Evolutionary conservation across 2,329 filamentous ascomycete species (phyloP), one percentile per base, ranked within the genome.

Genomic region (Aureobasidium sp.): DNA sequence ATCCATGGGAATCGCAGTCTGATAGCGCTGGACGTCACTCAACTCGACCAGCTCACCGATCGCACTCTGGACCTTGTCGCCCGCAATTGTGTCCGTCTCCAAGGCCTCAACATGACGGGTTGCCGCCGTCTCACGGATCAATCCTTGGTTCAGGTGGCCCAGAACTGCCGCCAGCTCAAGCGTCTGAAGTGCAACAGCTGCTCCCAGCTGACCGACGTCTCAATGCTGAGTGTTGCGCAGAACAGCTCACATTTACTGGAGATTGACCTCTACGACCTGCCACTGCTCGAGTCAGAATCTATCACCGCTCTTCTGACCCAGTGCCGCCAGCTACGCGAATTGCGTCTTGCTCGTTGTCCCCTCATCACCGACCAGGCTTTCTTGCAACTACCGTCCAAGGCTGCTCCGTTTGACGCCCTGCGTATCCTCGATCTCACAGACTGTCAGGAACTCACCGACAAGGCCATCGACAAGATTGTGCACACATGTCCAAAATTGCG

Each of bases 161-260:
- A 89, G 71, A 91, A 79, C 70, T 97, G 94, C 78, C 86, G 83
- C 66, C 90, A 89, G 70, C 84, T 99, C 68, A 97, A 97, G 77
- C 81, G 91, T 86, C 83, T 99, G 67, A 99, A 99, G 83, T 83
- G 99, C 65, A 99, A 97, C 74, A 89, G 92, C 62, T 96, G 94
- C 72, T 75, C 77, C n/a, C 89, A 96, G 74, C 79, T 97, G 37
- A 91, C 88, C 42, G 91, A 97, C 72, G 81, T 82, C 53, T 87
- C 91, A 7, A 87, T 97, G 66, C 79, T 90, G 63, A 89, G 91
- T 3, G 95, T 99, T 72, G 93, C 94, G 6, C 81, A 87, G 49
- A 85, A 95, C 75, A 97, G 93, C 73, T 90, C 87, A 14, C 93
- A 96, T 67, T 91, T 99, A 36, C 86, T 99, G 65, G 94, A 99